Percentiles rank a stretch among this genome's conserved stretches.
phyloP scores from a whole-genome alignment of 768 basidiomycete species.

The Lactarius hatsudake region DNA sequence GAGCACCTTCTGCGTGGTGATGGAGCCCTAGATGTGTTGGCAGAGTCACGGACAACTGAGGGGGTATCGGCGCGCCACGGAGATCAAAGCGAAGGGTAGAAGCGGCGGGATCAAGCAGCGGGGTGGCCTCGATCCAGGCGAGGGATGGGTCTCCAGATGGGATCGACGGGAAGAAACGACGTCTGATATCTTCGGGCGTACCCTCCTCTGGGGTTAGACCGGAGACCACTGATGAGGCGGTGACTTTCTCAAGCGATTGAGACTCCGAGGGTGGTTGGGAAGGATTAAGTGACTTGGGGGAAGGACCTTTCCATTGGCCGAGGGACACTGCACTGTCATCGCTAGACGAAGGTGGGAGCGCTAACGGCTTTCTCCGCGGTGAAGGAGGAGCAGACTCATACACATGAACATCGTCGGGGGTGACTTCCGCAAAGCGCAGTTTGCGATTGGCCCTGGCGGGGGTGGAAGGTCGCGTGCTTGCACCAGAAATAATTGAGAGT shows the following conservation, averaged over 20 bases:
- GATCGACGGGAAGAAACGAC: slow-evolving; percentile 75
- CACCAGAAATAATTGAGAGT: slow-evolving; percentile 46
- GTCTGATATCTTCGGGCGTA: slow-evolving; percentile 79
- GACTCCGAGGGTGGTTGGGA: slow-evolving; percentile 1
- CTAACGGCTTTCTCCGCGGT: slow-evolving; percentile 56
- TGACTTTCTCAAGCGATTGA: background rate
- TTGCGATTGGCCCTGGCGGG: slow-evolving; percentile 42
- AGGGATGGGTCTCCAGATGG: slow-evolving; percentile 68
- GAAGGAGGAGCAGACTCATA: slow-evolving; percentile 82
- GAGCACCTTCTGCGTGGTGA: slow-evolving; percentile 78
- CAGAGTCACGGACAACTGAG: slow-evolving; percentile 49
- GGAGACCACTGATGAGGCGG: background rate
- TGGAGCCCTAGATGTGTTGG: slow-evolving; percentile 88
- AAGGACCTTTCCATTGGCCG: slow-evolving; percentile 38
- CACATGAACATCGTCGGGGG: slow-evolving; percentile 71
- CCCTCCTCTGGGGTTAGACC: slow-evolving; percentile 54
- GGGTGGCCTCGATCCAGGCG: slow-evolving; percentile 65
- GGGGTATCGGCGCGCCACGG: slow-evolving; percentile 63
- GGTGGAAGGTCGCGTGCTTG: slow-evolving; percentile 59
- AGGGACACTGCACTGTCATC: slow-evolving; percentile 38
- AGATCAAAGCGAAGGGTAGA: slow-evolving; percentile 61
- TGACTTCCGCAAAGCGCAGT: slow-evolving; percentile 74
- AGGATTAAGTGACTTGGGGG: background rate
- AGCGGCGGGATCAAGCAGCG: slow-evolving; percentile 33
- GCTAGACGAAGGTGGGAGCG: slow-evolving; percentile 51